Base-by-base conservation (phyloP, 2,329 filamentous ascomycete species). In the Paraconiothyrium sp. region DNA sequence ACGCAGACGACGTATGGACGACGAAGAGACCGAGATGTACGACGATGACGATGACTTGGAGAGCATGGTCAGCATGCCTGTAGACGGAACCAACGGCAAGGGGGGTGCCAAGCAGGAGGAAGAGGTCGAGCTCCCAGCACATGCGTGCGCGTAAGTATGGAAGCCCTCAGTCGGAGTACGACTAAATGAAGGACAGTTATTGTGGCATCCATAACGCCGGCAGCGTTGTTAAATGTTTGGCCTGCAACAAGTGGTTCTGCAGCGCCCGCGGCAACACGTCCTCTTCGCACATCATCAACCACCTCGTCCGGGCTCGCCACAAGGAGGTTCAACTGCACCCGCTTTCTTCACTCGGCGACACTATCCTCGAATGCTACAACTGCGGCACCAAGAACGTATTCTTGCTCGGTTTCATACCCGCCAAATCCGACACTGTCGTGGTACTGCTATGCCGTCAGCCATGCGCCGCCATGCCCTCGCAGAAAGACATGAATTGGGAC, bases 401-500 rank as follows among this genome's bases (percentile, higher is more conserved):
- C 72, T 85, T 98, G 39, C 89, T 99, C 32, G 95, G 95, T 7
- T 99, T 99, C 78, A 99, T 99, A 70, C 96, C 95, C 10, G 95
- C 95, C 59, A 99, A 99, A 78, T 98, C 95, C 11, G 96, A 99
- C 75, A 97, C 95, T 0, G 95, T 99, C 32, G 96, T 99, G 8
- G 95, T 99, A 27, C 88, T 99, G 48, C 87, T 99, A 41, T 99
- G 95, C 79, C 93, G 95, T 63, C 95, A 98, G 80, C 95, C 95
- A 50, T 99, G 95, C 79, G 95, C 94, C 37, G 91, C 95, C 32
- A 94, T 92, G 82, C 92, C 94, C 1, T 98, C 95, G 37, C 94
- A 93, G 67, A 99, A 99, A 81, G 95, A 99, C 74, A 98, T 99
- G 94, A 99, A 95, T 78, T 99, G 95, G 95, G 95, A 99, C 78